A percentile compares a stretch with the other conserved stretches of the same genome.
Evolutionary conservation across 768 basidiomycete species (phyloP).

Genomic region (Psilocybe subaeruginosa): DNA sequence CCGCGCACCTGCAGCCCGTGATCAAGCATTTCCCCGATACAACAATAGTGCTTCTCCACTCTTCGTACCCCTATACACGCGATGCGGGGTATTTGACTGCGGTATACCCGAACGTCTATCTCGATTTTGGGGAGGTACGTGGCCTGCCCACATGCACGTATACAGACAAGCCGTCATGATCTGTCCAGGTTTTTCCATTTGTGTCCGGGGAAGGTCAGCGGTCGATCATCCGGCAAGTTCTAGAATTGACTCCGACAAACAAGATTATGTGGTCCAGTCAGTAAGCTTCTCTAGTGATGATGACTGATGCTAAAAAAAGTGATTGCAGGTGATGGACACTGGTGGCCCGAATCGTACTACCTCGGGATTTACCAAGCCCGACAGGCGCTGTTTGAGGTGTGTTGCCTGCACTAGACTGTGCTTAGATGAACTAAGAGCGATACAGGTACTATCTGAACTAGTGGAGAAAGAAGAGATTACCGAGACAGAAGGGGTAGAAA

Average conservation of each 20-base stretch:
- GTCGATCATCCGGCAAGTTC: constrained; percentile 56
- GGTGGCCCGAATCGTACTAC: constrained; percentile 82
- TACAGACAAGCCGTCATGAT: background rate
- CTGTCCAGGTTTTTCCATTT: constrained; percentile 61
- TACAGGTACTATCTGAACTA: constrained; percentile 58
- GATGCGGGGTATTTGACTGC: constrained; percentile 80
- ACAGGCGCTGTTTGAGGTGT: constrained; percentile 59
- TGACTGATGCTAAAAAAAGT: background rate
- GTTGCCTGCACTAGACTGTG: constrained; percentile 5
- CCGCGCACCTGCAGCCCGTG: constrained; percentile 67
- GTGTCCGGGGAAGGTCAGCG: constrained; percentile 68
- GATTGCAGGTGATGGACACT: constrained; percentile 58
- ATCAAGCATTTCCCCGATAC: constrained; percentile 66
- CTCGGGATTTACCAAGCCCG: constrained; percentile 69
- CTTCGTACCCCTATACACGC: constrained; percentile 77
- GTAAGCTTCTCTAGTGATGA: constrained; percentile 18
- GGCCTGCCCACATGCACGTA: background rate
- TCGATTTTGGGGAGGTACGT: constrained; percentile 75
- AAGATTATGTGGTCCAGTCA: constrained; percentile 84
- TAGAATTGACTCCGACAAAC: constrained; percentile 76
- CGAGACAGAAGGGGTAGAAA: constrained; percentile 53
- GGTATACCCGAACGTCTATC: constrained; percentile 72
- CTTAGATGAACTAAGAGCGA: background rate
- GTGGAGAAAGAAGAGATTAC: constrained; percentile 53
- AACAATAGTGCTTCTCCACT: constrained; percentile 70